Evolutionary conservation across 192 early-diverging fungal genomes (phyloP).

Genomic region (Blastocladiella britannica): DNA sequence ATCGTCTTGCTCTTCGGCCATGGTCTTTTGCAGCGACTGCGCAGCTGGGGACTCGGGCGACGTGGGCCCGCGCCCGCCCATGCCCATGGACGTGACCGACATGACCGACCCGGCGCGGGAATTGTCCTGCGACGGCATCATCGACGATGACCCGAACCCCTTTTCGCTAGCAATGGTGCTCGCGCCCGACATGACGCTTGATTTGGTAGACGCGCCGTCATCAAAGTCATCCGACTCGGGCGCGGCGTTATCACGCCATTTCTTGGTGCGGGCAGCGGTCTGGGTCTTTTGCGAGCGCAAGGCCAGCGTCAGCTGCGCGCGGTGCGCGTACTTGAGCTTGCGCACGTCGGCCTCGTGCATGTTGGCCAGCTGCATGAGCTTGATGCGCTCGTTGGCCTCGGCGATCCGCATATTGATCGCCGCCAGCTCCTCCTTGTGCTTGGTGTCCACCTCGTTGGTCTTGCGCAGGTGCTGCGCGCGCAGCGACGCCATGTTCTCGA

Average conservation of each 20-base stretch:
- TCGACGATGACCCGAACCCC: too few relatives aligned
- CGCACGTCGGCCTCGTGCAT: neutral
- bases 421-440: constrained; percentile 12
- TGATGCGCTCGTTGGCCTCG: constrained; percentile 4
- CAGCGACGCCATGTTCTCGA: constrained; percentile 8
- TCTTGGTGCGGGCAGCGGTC: neutral
- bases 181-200: too few relatives aligned
- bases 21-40: too few relatives aligned
- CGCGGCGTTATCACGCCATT: neutral
- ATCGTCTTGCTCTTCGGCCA: neutral
- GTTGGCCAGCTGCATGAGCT: constrained; percentile 1
- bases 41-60: too few relatives aligned
- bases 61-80: too few relatives aligned
- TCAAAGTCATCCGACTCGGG: too few relatives aligned
- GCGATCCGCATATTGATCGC: constrained; percentile 8
- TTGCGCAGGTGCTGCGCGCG: constrained; percentile 4
- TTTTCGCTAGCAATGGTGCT: too few relatives aligned
- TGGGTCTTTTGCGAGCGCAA: neutral
- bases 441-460: constrained; percentile 6
- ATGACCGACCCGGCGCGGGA: too few relatives aligned
- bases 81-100: too few relatives aligned
- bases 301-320: neutral
- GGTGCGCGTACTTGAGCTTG: neutral
- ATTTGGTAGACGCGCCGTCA: too few relatives aligned
- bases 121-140: too few relatives aligned